Conservation (phyloP, 352 stramenopile species). For the Peronospora tabacina region DNA sequence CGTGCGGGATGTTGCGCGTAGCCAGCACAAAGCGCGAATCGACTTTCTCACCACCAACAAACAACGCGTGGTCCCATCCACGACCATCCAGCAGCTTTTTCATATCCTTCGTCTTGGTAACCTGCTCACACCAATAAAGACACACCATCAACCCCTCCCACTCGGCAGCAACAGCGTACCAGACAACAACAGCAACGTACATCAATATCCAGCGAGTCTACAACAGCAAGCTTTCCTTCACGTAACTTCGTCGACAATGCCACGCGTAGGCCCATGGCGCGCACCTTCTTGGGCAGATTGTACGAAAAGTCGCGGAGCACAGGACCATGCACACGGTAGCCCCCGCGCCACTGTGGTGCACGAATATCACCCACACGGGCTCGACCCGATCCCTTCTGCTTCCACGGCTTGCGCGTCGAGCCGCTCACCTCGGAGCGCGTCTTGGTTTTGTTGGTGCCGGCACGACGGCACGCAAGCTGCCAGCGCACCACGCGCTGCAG, state of each 20-base stretch:
- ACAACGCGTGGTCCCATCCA: conserved; percentile 83
- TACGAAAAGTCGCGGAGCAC: conserved; percentile 85
- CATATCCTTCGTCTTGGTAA: conserved; percentile 83
- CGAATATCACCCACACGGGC: conserved; percentile 84
- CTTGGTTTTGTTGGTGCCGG: conserved; percentile 86
- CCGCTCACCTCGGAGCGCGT: conserved; percentile 81
- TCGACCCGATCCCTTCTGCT: conserved; percentile 82
- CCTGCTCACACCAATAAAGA: conserved; percentile 27
- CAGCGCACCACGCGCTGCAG: conserved; percentile 84
- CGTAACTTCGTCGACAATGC: conserved; percentile 82
- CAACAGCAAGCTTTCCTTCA: conserved; percentile 78
- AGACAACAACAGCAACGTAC: conserved; percentile 28
- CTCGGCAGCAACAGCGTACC: neutral
- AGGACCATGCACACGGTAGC: conserved; percentile 77
- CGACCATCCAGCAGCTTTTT: conserved; percentile 68
- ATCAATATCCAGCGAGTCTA: conserved; percentile 69
- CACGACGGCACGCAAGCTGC: conserved; percentile 76
- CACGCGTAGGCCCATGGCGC: conserved; percentile 78
- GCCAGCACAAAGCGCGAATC: conserved; percentile 68
- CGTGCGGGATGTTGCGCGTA: conserved; percentile 82
- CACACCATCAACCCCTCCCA: neutral
- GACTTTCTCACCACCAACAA: conserved; percentile 69
- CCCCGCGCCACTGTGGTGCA: conserved; percentile 78
- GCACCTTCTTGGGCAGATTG: conserved; percentile 83
- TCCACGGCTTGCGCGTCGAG: conserved; percentile 83